Percentiles rank a stretch among this genome's conserved stretches.
These are phyloP conservation scores for Senna tora DNA, from an alignment of 306 rosid species.

Conservation along the genomic window DNA sequence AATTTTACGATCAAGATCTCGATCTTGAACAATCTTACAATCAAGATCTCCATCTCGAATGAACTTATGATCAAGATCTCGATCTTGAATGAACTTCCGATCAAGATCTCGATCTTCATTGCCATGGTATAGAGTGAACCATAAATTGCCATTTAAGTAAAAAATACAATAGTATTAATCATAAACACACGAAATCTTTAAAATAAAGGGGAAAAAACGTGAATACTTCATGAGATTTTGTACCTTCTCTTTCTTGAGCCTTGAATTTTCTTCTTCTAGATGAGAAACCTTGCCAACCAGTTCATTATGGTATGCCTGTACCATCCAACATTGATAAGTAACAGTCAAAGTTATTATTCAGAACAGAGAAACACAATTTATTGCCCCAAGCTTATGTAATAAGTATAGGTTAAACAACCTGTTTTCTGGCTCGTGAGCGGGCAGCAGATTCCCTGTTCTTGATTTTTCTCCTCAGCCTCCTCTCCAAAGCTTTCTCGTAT, in stretches of 20 bases:
- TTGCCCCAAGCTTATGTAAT: background rate
- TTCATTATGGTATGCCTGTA: conserved; percentile 73
- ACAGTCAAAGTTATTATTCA: conserved; percentile 1
- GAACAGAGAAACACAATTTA: conserved; percentile 14
- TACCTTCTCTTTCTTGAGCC: conserved; percentile 78
- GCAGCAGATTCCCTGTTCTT: conserved; percentile 95
- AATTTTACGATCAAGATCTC: no score
- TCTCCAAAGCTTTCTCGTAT: conserved; percentile 64
- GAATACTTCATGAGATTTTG: conserved; percentile 1
- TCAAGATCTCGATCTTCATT: no score
- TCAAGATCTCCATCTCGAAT: no score
- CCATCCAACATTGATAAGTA: conserved; percentile 30
- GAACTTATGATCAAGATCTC: no score
- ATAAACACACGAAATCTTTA: conserved; percentile 8
- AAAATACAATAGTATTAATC: background rate
- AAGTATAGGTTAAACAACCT: conserved; percentile 59
- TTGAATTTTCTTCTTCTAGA: conserved; percentile 60
- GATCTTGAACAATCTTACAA: no score
- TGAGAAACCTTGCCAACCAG: conserved; percentile 69
- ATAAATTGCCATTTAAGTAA: conserved; percentile 1
- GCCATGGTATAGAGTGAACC: background rate
- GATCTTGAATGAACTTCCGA: no score
- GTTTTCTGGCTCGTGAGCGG: conserved; percentile 86
- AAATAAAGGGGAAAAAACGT: background rate
- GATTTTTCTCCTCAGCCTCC: conserved; percentile 84